A percentile compares a stretch with the other conserved stretches of the same genome.
Conservation (phyloP, 345 rosid species). For the Arabidopsis arenosa region DNA sequence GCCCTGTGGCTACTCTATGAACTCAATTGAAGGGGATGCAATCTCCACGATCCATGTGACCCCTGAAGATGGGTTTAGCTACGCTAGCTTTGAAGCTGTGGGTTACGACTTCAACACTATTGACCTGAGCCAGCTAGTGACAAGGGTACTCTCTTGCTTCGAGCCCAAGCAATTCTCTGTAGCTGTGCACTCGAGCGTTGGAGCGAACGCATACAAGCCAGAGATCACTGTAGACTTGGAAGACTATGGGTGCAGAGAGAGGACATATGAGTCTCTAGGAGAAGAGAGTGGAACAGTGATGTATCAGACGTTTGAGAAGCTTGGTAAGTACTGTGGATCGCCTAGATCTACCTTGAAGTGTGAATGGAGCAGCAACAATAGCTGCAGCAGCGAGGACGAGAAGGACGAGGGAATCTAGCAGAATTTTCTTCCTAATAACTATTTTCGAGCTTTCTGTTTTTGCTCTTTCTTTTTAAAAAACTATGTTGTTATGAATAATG, state of each 20-base stretch:
- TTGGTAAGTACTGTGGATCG: conserved; percentile 41
- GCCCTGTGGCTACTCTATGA: conserved; percentile 99
- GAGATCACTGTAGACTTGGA: conserved; percentile 51
- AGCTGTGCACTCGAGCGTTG: conserved; percentile 59
- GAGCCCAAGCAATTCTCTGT: conserved; percentile 77
- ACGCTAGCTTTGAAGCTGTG: conserved; percentile 88
- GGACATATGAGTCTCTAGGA: conserved; percentile 43
- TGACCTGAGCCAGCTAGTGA: conserved; percentile 54
- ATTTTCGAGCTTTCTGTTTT: conserved; percentile 30
- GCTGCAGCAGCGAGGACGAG: conserved; percentile 51
- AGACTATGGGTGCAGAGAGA: conserved; percentile 54
- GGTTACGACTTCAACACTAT: conserved; percentile 67
- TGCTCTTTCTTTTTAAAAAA: not conserved
- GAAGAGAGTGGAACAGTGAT: conserved; percentile 47
- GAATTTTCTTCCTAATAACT: conserved; percentile 20
- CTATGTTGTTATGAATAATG: not conserved
- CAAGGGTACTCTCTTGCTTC: conserved; percentile 83
- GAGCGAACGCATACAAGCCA: conserved; percentile 34
- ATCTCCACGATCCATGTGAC: conserved; percentile 92
- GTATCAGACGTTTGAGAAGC: conserved; percentile 47
- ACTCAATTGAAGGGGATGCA: conserved; percentile 76
- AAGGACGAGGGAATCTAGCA: conserved; percentile 49
- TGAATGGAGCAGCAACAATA: conserved; percentile 44
- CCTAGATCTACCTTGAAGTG: conserved; percentile 49
- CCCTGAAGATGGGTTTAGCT: conserved; percentile 95